A percentile compares a stretch with the other conserved stretches of the same genome.
Evolutionary conservation across 768 basidiomycete species (phyloP).

Genomic region (Hortiboletus campestris): DNA sequence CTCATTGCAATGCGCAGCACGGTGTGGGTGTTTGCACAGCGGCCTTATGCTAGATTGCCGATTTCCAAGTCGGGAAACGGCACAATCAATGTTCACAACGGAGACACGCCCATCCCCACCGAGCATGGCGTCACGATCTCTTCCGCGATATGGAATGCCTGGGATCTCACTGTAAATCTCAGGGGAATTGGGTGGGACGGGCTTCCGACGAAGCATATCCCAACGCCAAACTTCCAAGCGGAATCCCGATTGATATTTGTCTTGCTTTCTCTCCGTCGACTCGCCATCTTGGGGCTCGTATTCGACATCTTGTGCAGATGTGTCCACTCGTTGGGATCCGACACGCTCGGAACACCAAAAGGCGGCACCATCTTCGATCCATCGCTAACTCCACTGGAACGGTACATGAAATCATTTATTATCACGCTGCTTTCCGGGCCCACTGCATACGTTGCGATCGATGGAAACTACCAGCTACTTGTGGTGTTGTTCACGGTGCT

Average conservation of each 20-base stretch:
- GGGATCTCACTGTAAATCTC: constrained; percentile 24
- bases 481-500: constrained; percentile 45
- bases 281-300: neutral
- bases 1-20: constrained; percentile 23
- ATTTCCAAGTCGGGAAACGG: neutral
- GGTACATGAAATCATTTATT: constrained; percentile 42
- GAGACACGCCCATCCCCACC: neutral
- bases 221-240: constrained; percentile 10
- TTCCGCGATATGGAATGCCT: constrained; percentile 28
- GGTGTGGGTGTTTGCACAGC: constrained; percentile 18
- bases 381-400: constrained; percentile 30
- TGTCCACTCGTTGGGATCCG: constrained; percentile 34
- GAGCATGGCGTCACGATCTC: neutral
- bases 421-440: constrained; percentile 45
- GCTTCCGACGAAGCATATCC: constrained; percentile 10
- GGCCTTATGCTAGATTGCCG: constrained; percentile 14
- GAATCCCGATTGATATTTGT: constrained; percentile 21
- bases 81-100: neutral
- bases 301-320: constrained; percentile 4
- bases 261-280: constrained; percentile 14
- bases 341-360: constrained; percentile 34
- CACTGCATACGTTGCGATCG: constrained; percentile 44
- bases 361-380: constrained; percentile 41
- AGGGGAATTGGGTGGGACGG: constrained; percentile 30
- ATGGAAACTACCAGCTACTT: constrained; percentile 39